Base-by-base conservation (phyloP, 2,329 filamentous ascomycete species). In the Torrubiellomyces zombiae region DNA sequence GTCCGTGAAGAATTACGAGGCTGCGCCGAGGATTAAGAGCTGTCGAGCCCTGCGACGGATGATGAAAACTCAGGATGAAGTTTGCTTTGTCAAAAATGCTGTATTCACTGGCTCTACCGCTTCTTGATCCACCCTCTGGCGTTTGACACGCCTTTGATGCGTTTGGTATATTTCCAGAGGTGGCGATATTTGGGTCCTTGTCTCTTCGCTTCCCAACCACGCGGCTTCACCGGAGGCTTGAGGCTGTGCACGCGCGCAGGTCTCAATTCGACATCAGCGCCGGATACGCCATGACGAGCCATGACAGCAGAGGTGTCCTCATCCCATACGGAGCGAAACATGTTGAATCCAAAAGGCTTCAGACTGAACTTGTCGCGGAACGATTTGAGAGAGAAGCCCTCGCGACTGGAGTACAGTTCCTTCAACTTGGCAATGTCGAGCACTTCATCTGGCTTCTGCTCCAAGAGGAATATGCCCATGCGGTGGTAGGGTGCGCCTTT, bases 401-500 rank as follows among this genome's bases (percentile, higher is more conserved):
- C 66, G 26, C 77, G 67, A 21, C 36, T 34, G 13, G 47, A 38
- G 44, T 67, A 61, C 13, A 59, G 48, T 37, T 64, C 54, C 40
- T 61, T 63, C 21, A 82, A 53, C 29, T 58, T 53, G 19, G 55
- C 56, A 14, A 65, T 51, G 40, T 82, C 69, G 34, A 83, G 44
- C 18, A 28, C 38, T 33, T 63, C 41, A 27, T 64, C 69, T 27
- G 70, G 56, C 25, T 65, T 58, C 51, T 98, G 89, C 55, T 92
- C 71, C 24, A 95, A 60, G 13, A 98, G 58, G 45, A 89, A 77
- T 31, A 95, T 56, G 23, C 75, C 75, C 27, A 95, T 61, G 26
- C 89, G 78, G 53, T 95, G 89, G 55, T 95, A 94, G 2, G 80
- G 80, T 3, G 76, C 68, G 29, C 89, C 89, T 58, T 89, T 92